Conservation (phyloP, 2,329 filamentous ascomycete species). For the Dothistroma pini region DNA sequence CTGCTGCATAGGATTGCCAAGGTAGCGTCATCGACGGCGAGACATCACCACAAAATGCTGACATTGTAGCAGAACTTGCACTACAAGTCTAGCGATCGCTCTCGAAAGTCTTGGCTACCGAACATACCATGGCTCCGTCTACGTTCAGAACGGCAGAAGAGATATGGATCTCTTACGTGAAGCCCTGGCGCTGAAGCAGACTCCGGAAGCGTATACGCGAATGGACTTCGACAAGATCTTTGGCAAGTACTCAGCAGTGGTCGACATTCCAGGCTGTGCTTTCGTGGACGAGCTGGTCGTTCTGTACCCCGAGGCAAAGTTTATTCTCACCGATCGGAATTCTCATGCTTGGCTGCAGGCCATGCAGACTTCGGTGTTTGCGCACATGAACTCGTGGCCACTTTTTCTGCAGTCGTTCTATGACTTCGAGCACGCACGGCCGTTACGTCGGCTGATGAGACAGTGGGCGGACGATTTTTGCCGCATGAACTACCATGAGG, state of each 20-base stretch:
- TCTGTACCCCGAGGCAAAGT: conserved; percentile 65
- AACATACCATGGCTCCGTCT: conserved; percentile 15
- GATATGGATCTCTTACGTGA: conserved; percentile 16
- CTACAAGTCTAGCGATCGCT: conserved; percentile 8
- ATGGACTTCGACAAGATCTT: conserved; percentile 17
- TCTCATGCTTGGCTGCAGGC: conserved; percentile 12
- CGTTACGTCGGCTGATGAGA: conserved; percentile 4
- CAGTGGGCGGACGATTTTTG: conserved; percentile 5
- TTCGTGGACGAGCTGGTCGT: conserved; percentile 37
- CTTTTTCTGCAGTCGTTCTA: conserved; percentile 7
- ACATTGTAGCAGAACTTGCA: conserved; percentile 5
- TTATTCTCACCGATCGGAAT: conserved; percentile 42
- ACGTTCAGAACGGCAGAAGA: conserved; percentile 15
- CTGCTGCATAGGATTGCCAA: conserved; percentile 15
- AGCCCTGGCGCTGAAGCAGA: conserved; percentile 6
- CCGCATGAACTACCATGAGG: not conserved
- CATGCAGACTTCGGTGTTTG: conserved; percentile 5
- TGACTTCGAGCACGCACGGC: conserved; percentile 2
- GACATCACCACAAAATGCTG: not conserved
- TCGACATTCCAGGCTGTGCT: conserved; percentile 24
- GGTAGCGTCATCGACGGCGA: not conserved
- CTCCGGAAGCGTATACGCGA: conserved; percentile 1
- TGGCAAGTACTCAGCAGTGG: conserved; percentile 19
- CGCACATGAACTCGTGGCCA: conserved; percentile 3
- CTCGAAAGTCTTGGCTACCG: conserved; percentile 10